A percentile compares a stretch with the other conserved stretches of the same genome.
Evolutionary conservation across 1,284 basidiomycete species (phyloP).

Genomic region (Chalciporus sp.): DNA sequence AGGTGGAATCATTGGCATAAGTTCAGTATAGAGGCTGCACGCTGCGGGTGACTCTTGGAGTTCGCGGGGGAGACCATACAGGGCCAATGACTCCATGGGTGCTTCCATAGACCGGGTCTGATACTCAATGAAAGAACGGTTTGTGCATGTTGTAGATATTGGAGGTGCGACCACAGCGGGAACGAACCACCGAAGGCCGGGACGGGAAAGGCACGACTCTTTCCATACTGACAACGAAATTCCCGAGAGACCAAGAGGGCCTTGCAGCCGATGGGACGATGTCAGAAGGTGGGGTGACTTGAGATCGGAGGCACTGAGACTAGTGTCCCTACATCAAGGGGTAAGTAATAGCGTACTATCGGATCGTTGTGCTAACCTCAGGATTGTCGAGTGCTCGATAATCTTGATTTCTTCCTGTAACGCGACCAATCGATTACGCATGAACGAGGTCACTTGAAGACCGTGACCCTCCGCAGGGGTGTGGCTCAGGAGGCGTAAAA

Average conservation of each 20-base stretch:
- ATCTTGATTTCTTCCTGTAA: slow-evolving; percentile 48
- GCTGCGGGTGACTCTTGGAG: slow-evolving; percentile 66
- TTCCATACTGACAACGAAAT: slow-evolving; percentile 71
- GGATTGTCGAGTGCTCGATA: slow-evolving; percentile 47
- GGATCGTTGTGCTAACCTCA: slow-evolving; percentile 44
- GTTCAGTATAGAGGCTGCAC: slow-evolving; percentile 50
- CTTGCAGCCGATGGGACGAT: slow-evolving; percentile 42
- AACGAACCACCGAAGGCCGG: slow-evolving; percentile 79
- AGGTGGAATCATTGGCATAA: slow-evolving; percentile 66
- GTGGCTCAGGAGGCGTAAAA: slow-evolving; percentile 70
- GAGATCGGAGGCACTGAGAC: slow-evolving; percentile 20
- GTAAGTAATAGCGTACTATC: slow-evolving; percentile 14
- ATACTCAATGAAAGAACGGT: slow-evolving; percentile 80
- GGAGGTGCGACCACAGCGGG: slow-evolving; percentile 86
- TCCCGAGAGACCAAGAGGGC: slow-evolving; percentile 56
- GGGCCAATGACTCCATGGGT: slow-evolving; percentile 70
- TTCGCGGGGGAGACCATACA: slow-evolving; percentile 85
- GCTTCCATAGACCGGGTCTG: slow-evolving; percentile 65
- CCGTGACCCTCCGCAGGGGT: slow-evolving; percentile 66
- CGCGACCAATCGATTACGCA: slow-evolving; percentile 54
- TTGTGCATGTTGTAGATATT: slow-evolving; percentile 72
- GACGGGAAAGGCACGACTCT: slow-evolving; percentile 79
- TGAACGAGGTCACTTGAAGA: slow-evolving; percentile 58
- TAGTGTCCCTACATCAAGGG: slow-evolving; percentile 26
- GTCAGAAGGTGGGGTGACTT: slow-evolving; percentile 36